These are phyloP conservation scores for Lichtheimia ramosa DNA, from an alignment of 371 early-diverging fungal genomes.

Conservation along the genomic window DNA sequence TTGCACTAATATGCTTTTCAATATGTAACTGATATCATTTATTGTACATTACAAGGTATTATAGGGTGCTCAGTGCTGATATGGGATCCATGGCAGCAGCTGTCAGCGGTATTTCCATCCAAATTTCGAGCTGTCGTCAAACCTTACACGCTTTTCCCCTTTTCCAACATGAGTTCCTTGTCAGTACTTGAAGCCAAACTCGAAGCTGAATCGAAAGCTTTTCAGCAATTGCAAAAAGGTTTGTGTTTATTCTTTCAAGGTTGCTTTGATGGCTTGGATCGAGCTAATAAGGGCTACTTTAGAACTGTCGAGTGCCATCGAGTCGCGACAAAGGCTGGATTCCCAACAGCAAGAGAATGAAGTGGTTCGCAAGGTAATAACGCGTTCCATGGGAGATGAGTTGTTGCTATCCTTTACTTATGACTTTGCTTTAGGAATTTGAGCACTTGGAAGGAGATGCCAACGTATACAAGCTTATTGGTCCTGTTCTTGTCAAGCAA, in stretches of 20 bases:
- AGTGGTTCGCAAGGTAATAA: constrained; percentile 74
- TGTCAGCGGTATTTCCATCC: too few species aligned
- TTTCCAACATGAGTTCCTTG: constrained; percentile 6
- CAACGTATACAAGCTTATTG: constrained; percentile 91
- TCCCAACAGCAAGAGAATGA: constrained; percentile 96
- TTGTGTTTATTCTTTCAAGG: neutral
- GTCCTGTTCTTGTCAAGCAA: constrained; percentile 94
- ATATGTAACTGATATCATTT: too few species aligned
- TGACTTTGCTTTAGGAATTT: constrained; percentile 72
- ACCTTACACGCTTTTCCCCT: neutral
- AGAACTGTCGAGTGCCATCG: constrained; percentile 82
- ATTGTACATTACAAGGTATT: too few species aligned
- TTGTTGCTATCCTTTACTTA: neutral
- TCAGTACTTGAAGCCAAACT: constrained; percentile 49
- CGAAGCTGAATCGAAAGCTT: constrained; percentile 65
- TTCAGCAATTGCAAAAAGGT: constrained; percentile 68
- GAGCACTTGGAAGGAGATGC: constrained; percentile 75
- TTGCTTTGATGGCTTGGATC: neutral
- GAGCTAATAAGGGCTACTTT: constrained; percentile 2
- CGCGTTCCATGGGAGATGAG: neutral
- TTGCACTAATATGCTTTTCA: too few species aligned
- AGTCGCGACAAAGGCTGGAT: constrained; percentile 82
- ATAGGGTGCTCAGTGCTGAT: too few species aligned
- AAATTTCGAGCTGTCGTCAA: too few species aligned
- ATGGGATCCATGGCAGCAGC: too few species aligned